Conservation (phyloP, 225 moss, liverwort and hornwort species). For the Marchantia paleacea region DNA sequence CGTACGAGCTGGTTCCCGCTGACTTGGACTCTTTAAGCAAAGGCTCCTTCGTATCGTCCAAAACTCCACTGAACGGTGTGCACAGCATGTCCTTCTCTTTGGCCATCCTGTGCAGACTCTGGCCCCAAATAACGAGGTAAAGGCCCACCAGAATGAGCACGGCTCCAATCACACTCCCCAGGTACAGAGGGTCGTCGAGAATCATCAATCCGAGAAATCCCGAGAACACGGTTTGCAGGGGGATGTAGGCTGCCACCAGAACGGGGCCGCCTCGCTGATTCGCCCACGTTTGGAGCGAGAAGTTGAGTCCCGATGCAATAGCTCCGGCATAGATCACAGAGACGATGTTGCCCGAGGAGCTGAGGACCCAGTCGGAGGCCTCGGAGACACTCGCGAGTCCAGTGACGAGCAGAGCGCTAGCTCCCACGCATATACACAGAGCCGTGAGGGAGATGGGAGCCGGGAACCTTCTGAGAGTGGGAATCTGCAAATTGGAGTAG, state of each 20-base stretch:
- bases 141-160: neutral
- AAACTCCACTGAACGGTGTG: neutral
- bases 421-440: constrained; percentile 31
- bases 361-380: constrained; percentile 41
- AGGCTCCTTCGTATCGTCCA: neutral
- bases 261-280: constrained; percentile 32
- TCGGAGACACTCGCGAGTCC: constrained; percentile 39
- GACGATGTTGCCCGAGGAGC: constrained; percentile 38
- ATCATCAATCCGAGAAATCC: constrained; percentile 32
- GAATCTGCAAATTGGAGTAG: constrained; percentile 29
- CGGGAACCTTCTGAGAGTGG: constrained; percentile 46
- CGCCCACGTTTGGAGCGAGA: constrained; percentile 42
- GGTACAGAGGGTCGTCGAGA: constrained; percentile 35
- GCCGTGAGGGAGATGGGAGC: constrained; percentile 58
- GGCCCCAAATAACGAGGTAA: constrained; percentile 14
- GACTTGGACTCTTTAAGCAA: neutral
- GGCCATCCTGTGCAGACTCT: neutral
- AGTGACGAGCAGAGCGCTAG: constrained; percentile 39
- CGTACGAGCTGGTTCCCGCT: neutral
- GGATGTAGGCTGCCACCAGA: constrained; percentile 46
- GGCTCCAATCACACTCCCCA: constrained; percentile 33
- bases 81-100: neutral
- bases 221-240: constrained; percentile 36
- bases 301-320: constrained; percentile 42
- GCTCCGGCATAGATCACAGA: constrained; percentile 49